Evolutionary conservation across 768 basidiomycete species (phyloP), one percentile per base, ranked within the genome.

Genomic region (Hemileccinum rubropunctum): DNA sequence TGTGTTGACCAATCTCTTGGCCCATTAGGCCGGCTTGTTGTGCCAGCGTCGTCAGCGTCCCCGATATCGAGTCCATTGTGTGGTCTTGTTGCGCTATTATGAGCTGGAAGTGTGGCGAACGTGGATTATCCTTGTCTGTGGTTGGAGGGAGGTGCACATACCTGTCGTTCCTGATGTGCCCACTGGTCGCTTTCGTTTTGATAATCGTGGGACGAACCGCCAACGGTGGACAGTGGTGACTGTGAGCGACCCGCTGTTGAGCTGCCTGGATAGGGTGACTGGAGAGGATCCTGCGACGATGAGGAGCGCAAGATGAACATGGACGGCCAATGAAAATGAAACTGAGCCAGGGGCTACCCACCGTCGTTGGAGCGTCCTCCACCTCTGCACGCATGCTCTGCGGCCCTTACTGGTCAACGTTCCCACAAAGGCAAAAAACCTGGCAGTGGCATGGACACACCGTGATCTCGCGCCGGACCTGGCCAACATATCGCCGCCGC

Each of bases 1-100:
- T 90, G 60, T 99, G 97, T 63, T 95, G 92, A 9, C 66, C 74
- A 43, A 98, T 90, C 64, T 99, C 97, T 50, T 82, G 83, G 0
- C 95, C 95, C 83, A 99, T 99, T 28, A 98, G 73, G 11, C 87
- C 88, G 0, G 97, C 97, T 70, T 98, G 97, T 55, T 90, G 85
- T 0, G 86, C 85, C 7, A 99, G 73, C 1, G 88, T 94, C 49
- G 65, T 82, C 46, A 99, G 68, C 2, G 95, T 94, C 0, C 93
- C 92, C 0, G 86, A 80, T 63, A 99, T 95, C 0, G 87, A 81
- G 48, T 86, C 84, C 59, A 99, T 86, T 0, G 94, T 88, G 26
- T 82, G 77, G 63, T 99, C 97, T 74, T 99, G 97, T 60, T 90
- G 81, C 42, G 78, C 79, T 21, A 98, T 81, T 70, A 98, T 83